These are phyloP conservation scores for Thymus quinquecostatus DNA, from an alignment of 257 asterid genomes.

Conservation along the genomic window DNA sequence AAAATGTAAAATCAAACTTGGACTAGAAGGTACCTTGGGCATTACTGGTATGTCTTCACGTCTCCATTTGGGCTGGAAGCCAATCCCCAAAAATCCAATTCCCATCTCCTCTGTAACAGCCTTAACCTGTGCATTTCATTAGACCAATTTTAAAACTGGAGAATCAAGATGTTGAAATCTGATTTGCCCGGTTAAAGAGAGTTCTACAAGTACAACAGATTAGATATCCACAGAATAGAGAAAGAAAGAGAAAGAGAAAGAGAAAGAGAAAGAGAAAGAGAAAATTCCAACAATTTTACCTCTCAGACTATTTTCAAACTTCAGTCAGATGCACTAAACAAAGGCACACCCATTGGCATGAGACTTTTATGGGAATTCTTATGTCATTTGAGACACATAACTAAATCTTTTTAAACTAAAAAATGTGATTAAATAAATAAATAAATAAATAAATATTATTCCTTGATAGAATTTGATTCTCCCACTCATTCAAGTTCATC, in stretches of 20 bases:
- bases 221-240: background rate
- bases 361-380: conserved; percentile 10
- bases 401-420: conserved; percentile 8
- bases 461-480: conserved; percentile 5
- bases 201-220: conserved; percentile 15
- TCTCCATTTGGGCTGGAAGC: conserved; percentile 95
- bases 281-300: conserved; percentile 17
- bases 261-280: background rate
- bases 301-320: background rate
- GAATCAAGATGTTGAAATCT: conserved; percentile 18
- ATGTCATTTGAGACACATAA: background rate
- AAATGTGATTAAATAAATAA: background rate
- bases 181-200: conserved; percentile 23
- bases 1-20: conserved; percentile 7
- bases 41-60: conserved; percentile 90
- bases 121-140: conserved; percentile 62
- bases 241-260: background rate
- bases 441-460: background rate
- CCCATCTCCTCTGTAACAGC: conserved; percentile 99
- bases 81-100: conserved; percentile 88
- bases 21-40: conserved; percentile 79
- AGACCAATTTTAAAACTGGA: conserved; percentile 4
- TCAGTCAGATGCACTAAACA: background rate
- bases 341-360: conserved; percentile 11
- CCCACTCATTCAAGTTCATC: conserved; percentile 1